phyloP scores from a whole-genome alignment of 176 grass and related monocot genomes.

The Musa beccarii region DNA sequence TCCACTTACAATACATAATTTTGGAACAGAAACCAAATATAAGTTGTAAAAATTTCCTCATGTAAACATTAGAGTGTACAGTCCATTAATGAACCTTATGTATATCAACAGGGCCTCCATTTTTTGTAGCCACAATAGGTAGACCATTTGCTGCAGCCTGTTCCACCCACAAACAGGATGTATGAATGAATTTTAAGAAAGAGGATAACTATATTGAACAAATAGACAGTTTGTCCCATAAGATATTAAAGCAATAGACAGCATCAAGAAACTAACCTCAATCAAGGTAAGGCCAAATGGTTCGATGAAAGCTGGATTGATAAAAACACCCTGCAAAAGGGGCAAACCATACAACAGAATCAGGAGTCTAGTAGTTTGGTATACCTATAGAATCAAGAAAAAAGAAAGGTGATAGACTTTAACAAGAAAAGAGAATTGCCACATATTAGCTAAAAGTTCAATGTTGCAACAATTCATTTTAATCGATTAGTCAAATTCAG shows the following conservation, averaged over 20 bases:
- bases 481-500: neutral
- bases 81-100: conserved; percentile 27
- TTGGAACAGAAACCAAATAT: neutral
- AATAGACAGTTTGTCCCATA: neutral
- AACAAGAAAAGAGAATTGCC: neutral
- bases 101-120: conserved; percentile 52
- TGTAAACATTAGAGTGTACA: neutral
- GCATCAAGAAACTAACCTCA: conserved; percentile 45
- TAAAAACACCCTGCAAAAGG: conserved; percentile 79
- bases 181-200: conserved; percentile 15
- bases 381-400: neutral
- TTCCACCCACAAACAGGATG: conserved; percentile 22
- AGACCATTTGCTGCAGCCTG: conserved; percentile 47
- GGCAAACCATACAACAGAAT: neutral
- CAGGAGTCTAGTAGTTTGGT: neutral
- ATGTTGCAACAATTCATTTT: neutral
- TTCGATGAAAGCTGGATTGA: conserved; percentile 94
- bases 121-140: conserved; percentile 49
- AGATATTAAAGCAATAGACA: conserved; percentile 14
- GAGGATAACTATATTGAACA: neutral
- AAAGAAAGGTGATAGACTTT: neutral
- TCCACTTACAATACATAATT: neutral
- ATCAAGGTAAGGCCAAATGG: conserved; percentile 99
- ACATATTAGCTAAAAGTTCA: neutral
- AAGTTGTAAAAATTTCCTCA: neutral